Conservation (phyloP, 2,329 filamentous ascomycete species). For the Talaromyces atroroseus region DNA sequence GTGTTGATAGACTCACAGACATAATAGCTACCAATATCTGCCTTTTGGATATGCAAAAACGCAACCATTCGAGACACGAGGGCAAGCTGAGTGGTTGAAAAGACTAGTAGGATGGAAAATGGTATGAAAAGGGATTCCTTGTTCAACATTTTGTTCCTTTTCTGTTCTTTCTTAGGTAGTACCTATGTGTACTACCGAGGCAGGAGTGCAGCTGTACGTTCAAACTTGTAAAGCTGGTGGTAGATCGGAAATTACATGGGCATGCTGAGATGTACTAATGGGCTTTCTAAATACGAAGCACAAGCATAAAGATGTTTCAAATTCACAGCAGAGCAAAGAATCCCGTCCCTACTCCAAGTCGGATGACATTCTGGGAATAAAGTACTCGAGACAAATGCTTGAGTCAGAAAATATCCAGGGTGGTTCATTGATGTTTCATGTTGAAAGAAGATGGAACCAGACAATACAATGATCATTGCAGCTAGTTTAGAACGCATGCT, state of each 20-base stretch:
- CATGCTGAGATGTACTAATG: background rate
- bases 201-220: background rate
- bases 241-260: too few relatives aligned
- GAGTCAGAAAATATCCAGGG: background rate
- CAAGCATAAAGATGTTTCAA: background rate
- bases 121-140: slow-evolving; percentile 5
- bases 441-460: background rate
- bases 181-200: background rate
- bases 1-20: background rate
- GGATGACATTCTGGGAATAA: background rate
- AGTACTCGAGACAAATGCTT: background rate
- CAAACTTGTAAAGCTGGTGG: too few relatives aligned
- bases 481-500: too few relatives aligned
- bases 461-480: too few relatives aligned
- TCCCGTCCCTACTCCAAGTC: background rate
- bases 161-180: background rate
- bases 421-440: background rate
- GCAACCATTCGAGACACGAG: slow-evolving; percentile 11
- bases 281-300: background rate
- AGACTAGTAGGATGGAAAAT: slow-evolving; percentile 5
- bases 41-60: slow-evolving; percentile 9
- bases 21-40: background rate
- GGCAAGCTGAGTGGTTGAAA: slow-evolving; percentile 7
- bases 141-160: background rate
- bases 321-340: background rate